These are phyloP conservation scores for Emmonsiellopsis sp. DNA, from an alignment of 2,329 filamentous ascomycete genomes.

Conservation along the genomic window DNA sequence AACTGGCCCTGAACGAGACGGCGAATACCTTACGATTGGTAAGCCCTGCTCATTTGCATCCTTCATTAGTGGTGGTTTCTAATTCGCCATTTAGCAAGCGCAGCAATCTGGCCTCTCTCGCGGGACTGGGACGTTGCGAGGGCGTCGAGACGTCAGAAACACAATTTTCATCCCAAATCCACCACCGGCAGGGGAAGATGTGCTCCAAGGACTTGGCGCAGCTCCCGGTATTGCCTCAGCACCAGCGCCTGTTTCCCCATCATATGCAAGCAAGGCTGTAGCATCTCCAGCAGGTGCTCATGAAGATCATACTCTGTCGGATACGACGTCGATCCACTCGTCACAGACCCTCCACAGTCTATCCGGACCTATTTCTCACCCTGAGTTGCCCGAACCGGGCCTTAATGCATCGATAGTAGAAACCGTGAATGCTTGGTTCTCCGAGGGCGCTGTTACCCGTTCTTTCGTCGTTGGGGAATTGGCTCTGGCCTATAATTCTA, in stretches of 20 bases:
- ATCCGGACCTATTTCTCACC: constrained; percentile 63
- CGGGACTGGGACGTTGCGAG: constrained; percentile 68
- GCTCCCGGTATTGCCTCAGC: constrained; percentile 16
- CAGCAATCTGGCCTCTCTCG: constrained; percentile 50
- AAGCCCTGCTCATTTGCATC: constrained; percentile 12
- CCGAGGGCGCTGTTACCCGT: constrained; percentile 60
- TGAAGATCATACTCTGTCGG: constrained; percentile 62
- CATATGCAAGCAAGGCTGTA: constrained; percentile 27
- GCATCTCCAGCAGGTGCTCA: constrained; percentile 46
- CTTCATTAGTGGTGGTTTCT: neutral
- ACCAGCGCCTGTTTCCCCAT: constrained; percentile 26
- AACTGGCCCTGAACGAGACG: constrained; percentile 40
- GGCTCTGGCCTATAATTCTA: constrained; percentile 67
- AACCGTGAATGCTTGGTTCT: constrained; percentile 77
- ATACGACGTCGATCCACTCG: constrained; percentile 86
- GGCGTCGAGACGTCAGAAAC: constrained; percentile 83
- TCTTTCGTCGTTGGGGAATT: constrained; percentile 79
- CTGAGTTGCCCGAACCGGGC: constrained; percentile 69
- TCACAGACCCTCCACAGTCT: constrained; percentile 67
- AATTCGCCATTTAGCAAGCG: constrained; percentile 30
- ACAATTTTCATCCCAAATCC: constrained; percentile 67
- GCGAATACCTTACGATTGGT: constrained; percentile 41
- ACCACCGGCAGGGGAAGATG: constrained; percentile 26
- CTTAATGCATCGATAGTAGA: constrained; percentile 86
- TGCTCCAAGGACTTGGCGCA: constrained; percentile 25